These are phyloP conservation scores for Pecoramyces ruminantium DNA, from an alignment of 192 early-diverging fungal species.

Conservation along the genomic window DNA sequence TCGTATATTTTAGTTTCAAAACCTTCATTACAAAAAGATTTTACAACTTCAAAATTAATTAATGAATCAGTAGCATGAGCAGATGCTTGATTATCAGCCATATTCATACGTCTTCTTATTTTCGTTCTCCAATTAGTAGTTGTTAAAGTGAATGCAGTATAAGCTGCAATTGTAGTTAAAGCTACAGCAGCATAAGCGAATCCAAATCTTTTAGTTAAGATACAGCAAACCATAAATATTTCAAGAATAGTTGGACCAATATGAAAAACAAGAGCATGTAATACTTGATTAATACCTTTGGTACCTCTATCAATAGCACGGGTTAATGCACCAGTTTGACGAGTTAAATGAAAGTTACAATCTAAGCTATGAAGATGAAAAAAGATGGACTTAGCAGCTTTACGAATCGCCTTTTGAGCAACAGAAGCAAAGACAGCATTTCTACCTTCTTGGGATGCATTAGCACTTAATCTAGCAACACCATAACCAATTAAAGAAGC, in stretches of 20 bases:
- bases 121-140: conserved; percentile 73
- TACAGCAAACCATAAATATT: conserved; percentile 86
- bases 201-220: conserved; percentile 52
- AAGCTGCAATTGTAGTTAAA: conserved; percentile 41
- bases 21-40: conserved; percentile 87
- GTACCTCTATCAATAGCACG: conserved; percentile 87
- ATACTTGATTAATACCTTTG: conserved; percentile 92
- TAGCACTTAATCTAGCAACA: conserved; percentile 66
- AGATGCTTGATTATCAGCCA: conserved; percentile 89
- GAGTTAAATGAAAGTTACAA: conserved; percentile 73
- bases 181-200: conserved; percentile 51
- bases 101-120: conserved; percentile 81
- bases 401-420: conserved; percentile 82
- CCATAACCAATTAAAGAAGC: conserved; percentile 81
- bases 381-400: conserved; percentile 74
- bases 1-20: conserved; percentile 85
- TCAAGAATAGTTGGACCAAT: conserved; percentile 86
- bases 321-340: conserved; percentile 92
- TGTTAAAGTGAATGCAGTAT: conserved; percentile 30
- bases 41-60: conserved; percentile 95
- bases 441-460: conserved; percentile 69
- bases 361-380: conserved; percentile 77
- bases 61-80: conserved; percentile 87
- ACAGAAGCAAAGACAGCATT: conserved; percentile 89
- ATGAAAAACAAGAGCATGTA: conserved; percentile 89